Base-by-base conservation (phyloP, 495 filamentous ascomycete genomes). In the Aspergillus cavernicola region DNA sequence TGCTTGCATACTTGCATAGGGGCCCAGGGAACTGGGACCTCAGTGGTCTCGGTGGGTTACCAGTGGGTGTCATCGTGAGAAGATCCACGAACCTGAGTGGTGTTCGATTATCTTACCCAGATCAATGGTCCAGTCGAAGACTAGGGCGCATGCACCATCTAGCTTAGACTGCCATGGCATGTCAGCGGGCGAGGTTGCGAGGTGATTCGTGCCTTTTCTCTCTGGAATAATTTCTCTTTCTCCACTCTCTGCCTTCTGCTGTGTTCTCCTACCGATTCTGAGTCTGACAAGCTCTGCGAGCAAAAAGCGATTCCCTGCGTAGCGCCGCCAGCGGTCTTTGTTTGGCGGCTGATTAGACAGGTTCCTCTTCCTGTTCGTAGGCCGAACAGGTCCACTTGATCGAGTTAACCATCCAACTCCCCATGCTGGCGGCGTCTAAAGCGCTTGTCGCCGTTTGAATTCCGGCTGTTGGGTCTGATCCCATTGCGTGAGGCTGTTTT, bases 361-460 rank as follows among this genome's bases (percentile, higher is more conserved):
- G 35, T 37, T 29, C 29, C 18, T 36, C 16, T 6, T 32, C 52
- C 48, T 50, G 50, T 48, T 52, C 19, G 37, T 38, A 28, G 36
- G 20, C 37, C 42, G 53, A 50, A 40, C 39, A 45, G 50, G 50
- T 47, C 57, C 61, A 56, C 56, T 51, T 43, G 22, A 36, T 18
- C 39, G 35, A 35, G 24, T 58, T 48, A 3, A 13, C 26, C 48
- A 16, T 60, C 23, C 20, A 56, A 28, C 20, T 24, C 26, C 59
- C 26, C 55, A 61, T 22, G 52, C 54, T 62, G 49, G 52, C 46
- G 57, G 70, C 68, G 68, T 70, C 62, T 73, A 70, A 56, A 65
- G 68, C 70, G 68, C 67, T 70, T 73, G 67, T 60, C 40, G 16
- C 35, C 63, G 58, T 55, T 61, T 57, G 32, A 28, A 18, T 51